Evolutionary conservation across 2,329 filamentous ascomycete species (phyloP).

Genomic region (Botrytis aclada): DNA sequence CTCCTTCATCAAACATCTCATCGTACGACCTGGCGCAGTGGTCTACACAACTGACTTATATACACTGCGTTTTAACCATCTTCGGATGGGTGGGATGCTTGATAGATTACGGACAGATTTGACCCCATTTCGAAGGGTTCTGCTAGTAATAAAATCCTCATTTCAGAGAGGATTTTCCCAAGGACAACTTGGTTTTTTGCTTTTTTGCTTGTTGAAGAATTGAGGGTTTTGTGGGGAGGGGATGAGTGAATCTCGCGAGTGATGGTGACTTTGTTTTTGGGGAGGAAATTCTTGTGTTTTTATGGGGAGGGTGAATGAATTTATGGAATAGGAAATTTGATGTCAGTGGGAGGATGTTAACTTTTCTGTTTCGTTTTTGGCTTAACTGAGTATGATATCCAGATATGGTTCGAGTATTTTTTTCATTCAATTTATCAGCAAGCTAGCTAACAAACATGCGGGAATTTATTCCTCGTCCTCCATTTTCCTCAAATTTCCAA

Average conservation of each 20-base stretch:
- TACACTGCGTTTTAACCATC: neutral
- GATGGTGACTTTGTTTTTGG: neutral
- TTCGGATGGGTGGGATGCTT: neutral
- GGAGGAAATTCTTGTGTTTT: no score
- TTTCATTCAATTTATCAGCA: neutral
- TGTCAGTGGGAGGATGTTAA: neutral
- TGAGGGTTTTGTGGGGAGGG: neutral
- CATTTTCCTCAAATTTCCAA: slow-evolving; percentile 38
- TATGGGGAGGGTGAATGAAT: neutral
- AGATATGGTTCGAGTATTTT: neutral
- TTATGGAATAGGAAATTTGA: neutral
- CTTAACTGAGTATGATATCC: neutral
- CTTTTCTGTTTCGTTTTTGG: neutral
- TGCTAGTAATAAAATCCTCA: slow-evolving; percentile 7
- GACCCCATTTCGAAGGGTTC: neutral
- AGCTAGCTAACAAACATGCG: neutral
- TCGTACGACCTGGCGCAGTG: neutral
- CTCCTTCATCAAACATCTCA: neutral
- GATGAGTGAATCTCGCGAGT: neutral
- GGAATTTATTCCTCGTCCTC: slow-evolving; percentile 26
- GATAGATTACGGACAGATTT: neutral
- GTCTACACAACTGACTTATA: neutral
- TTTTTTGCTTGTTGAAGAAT: neutral
- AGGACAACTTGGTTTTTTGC: neutral
- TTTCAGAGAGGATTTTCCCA: neutral